These are phyloP conservation scores for Elongisporangium senticosum DNA, from an alignment of 352 stramenopile genomes.

Conservation along the genomic window DNA sequence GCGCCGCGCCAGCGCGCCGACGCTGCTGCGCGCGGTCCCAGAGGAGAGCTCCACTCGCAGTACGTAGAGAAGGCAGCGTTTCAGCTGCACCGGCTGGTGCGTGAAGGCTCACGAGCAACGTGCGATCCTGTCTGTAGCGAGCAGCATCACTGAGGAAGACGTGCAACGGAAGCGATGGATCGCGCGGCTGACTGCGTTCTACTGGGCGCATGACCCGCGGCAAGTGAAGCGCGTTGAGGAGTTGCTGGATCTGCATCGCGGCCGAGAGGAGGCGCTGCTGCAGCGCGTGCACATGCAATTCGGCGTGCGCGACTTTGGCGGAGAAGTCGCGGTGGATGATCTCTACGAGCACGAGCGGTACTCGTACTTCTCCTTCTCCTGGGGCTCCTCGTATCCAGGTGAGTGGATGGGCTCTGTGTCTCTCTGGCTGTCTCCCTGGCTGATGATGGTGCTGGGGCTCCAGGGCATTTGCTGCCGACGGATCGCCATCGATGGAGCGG, in stretches of 20 bases:
- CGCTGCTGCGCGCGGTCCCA: background rate
- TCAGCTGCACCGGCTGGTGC: background rate
- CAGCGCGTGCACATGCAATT: constrained; percentile 57
- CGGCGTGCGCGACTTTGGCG: constrained; percentile 63
- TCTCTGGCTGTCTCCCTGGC: background rate
- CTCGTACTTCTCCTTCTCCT: constrained; percentile 73
- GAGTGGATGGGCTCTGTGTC: background rate
- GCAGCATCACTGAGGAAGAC: background rate
- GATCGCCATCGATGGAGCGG: constrained; percentile 60
- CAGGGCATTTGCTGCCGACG: constrained; percentile 61
- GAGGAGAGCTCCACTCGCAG: background rate
- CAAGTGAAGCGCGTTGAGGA: constrained; percentile 60
- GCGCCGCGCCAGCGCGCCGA: background rate
- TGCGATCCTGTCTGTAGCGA: background rate
- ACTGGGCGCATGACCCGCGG: constrained; percentile 65
- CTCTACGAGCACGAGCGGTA: constrained; percentile 82
- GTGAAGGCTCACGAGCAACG: background rate
- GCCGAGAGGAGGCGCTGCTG: constrained; percentile 51
- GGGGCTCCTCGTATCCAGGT: constrained; percentile 60
- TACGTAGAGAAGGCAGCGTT: background rate
- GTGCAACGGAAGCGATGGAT: background rate
- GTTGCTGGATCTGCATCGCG: constrained; percentile 38
- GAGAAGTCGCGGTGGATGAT: constrained; percentile 61
- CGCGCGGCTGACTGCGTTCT: constrained; percentile 52
- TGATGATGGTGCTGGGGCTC: background rate